These are phyloP conservation scores for Tilletia walkeri DNA, from an alignment of 1,284 basidiomycete genomes.

Conservation along the genomic window DNA sequence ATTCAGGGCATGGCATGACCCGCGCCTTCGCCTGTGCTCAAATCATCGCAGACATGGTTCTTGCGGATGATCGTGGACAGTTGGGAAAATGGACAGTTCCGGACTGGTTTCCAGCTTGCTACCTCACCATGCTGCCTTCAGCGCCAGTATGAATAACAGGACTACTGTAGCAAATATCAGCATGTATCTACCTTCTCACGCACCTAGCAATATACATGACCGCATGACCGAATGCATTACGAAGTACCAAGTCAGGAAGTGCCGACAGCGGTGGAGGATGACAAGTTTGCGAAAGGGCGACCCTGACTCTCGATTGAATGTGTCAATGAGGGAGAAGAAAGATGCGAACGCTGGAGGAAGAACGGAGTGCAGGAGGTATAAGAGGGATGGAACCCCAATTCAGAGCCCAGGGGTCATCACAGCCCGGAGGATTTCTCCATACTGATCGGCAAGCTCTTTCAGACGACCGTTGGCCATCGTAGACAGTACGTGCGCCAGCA, in stretches of 20 bases:
- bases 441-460: not conserved
- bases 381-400: no score
- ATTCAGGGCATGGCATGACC: conserved; percentile 77
- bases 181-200: no score
- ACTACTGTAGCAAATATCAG: not conserved
- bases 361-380: no score
- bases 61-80: conserved; percentile 60
- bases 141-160: not conserved
- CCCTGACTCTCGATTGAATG: no score
- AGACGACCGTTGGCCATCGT: not conserved
- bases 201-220: no score
- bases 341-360: no score
- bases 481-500: not conserved
- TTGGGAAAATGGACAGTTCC: conserved; percentile 61
- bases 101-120: conserved; percentile 67
- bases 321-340: no score
- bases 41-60: conserved; percentile 67
- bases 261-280: no score
- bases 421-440: not conserved
- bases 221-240: no score
- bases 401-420: not conserved
- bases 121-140: conserved; percentile 54
- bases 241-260: no score
- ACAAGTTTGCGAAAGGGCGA: no score
- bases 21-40: conserved; percentile 67